Conservation (phyloP, 139 green algal species). For the Chlorella sp. region DNA sequence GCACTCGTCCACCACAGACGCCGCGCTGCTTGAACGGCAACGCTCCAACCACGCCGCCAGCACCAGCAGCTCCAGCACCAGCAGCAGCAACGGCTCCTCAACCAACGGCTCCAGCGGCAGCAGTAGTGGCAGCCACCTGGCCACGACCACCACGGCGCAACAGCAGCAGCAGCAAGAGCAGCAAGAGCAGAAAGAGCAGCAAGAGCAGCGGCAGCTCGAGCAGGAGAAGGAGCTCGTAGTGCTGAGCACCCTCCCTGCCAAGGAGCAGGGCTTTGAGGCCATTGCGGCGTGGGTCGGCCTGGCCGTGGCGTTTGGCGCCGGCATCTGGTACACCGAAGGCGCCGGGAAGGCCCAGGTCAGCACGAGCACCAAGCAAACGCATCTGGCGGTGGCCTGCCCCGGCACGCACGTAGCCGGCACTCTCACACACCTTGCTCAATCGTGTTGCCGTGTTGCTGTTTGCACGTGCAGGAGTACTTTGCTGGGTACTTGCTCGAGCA, state of each 20-base stretch:
- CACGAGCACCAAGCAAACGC: too few species aligned
- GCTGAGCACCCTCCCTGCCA: slow-evolving; percentile 20
- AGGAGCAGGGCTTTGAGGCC: slow-evolving; percentile 32
- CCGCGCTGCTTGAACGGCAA: neutral
- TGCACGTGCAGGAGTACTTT: slow-evolving; percentile 49
- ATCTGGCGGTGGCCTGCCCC: too few species aligned
- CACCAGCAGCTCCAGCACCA: neutral
- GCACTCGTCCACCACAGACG: too few species aligned
- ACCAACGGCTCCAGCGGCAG: neutral
- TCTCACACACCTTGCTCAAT: neutral
- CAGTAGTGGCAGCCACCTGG: neutral
- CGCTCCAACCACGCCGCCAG: neutral
- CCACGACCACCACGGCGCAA: neutral
- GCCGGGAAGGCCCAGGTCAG: slow-evolving; percentile 43
- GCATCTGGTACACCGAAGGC: slow-evolving; percentile 53
- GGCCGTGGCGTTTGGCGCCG: slow-evolving; percentile 62
- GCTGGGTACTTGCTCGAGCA: slow-evolving; percentile 97
- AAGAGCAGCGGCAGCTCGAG: slow-evolving; percentile 7
- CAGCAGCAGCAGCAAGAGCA: neutral
- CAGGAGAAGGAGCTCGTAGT: slow-evolving; percentile 34
- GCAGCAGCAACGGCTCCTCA: neutral
- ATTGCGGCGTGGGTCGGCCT: slow-evolving; percentile 51
- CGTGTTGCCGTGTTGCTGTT: neutral
- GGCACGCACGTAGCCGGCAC: too few species aligned
- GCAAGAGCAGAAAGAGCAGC: neutral